Conservation (phyloP, 179 eudicot species). For the Camellia oleifera region DNA sequence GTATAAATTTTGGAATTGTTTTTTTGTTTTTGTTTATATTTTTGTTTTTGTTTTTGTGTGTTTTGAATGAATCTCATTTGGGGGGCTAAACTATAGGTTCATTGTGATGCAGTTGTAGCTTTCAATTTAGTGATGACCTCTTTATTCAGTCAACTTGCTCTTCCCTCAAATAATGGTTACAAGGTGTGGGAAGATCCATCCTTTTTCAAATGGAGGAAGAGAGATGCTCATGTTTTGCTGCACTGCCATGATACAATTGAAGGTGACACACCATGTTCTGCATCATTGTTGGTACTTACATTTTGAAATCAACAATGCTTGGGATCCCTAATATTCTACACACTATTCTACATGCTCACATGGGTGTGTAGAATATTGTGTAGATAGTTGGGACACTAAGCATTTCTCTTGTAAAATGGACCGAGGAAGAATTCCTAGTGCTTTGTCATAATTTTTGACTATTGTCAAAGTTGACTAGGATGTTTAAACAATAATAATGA, state of each 20-base stretch:
- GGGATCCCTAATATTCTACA: too few relatives aligned
- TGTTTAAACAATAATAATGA: not conserved
- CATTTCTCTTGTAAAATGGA: too few relatives aligned
- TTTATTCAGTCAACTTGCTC: slow-evolving; percentile 39
- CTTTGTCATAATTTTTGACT: not conserved
- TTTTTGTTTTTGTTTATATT: not conserved
- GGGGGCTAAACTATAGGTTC: slow-evolving; percentile 3
- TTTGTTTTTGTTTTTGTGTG: not conserved
- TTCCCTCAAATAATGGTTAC: slow-evolving; percentile 43
- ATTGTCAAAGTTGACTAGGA: not conserved
- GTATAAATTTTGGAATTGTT: not conserved
- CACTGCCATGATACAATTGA: slow-evolving; percentile 85
- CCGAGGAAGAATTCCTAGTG: not conserved
- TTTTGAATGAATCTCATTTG: not conserved
- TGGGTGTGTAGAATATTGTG: too few relatives aligned
- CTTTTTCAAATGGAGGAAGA: slow-evolving; percentile 89
- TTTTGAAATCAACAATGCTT: not conserved
- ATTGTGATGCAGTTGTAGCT: not conserved
- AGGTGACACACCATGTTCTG: slow-evolving; percentile 41
- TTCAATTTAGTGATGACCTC: slow-evolving; percentile 44
- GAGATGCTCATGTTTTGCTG: slow-evolving; percentile 87
- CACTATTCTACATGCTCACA: too few relatives aligned
- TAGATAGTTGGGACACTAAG: too few relatives aligned
- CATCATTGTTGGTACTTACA: not conserved
- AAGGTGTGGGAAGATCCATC: slow-evolving; percentile 88